Base-by-base conservation (phyloP, 768 basidiomycete genomes). In the Tulasnella sp. region DNA sequence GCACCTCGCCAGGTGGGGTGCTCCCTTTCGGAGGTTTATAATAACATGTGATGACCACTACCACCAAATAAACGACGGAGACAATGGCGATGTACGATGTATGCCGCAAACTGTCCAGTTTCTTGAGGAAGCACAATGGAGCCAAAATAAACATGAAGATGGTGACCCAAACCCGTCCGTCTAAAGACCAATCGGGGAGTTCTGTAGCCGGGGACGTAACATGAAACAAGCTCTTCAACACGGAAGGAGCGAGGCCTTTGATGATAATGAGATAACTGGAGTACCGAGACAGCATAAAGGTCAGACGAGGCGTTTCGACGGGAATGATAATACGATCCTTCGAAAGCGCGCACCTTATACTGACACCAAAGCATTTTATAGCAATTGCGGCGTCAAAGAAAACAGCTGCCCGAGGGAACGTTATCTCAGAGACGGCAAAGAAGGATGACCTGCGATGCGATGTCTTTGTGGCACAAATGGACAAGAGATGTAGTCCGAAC, bases 361-460 rank as follows among this genome's bases (percentile, higher is more conserved):
- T 91, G 2, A 98, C 95, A 19, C 95, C 95, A 68, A 96, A 96
- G 70, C 95, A 98, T 70, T 98, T 98, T 69, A 84, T 85, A 9
- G 92, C 92, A 65, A 98, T 92, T 11, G 94, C 95, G 3, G 83
- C 84, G 70, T 97, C 95, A 67, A 98, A 95, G 70, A 90, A 88
- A 41, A 90, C 75, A 0, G 86, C 87, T 0, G 86, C 88, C 45
- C 78, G 81, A 2, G 95, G 95, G 70, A 92, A 96, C 0, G 95
- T 95, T 64, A 98, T 73, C 68, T 86, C 79, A 1, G 88, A 79
- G 19, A 94, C 74, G 13, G 85, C 82, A 65, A 90, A 90, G 71
- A 93, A 95, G 5, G 88, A 91, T 17, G 90, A 76, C 11, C 77
- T 80, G 47, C 92, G 77, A 63, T 88, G 83, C 4, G 81, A 80